Conservation (phyloP, 83 land plant species). For the Diphasiastrum complanatum region DNA sequence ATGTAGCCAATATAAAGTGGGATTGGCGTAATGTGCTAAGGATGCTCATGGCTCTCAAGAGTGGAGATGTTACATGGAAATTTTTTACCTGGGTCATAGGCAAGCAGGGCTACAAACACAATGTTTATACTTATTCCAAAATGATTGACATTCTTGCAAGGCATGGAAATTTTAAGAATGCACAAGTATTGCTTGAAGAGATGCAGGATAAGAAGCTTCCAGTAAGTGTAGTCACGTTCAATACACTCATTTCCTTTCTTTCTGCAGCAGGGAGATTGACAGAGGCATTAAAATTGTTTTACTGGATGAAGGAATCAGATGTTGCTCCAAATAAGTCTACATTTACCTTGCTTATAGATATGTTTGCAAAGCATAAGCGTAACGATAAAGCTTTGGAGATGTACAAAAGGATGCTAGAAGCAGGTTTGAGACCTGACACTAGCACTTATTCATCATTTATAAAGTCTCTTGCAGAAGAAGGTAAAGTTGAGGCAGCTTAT, state of each 20-base stretch:
- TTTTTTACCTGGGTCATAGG: constrained; percentile 8
- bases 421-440: constrained; percentile 5
- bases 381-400: constrained; percentile 3
- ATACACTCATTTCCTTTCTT: constrained; percentile 1
- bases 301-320: constrained; percentile 8
- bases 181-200: not conserved
- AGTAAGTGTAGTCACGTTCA: not conserved
- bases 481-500: constrained; percentile 4
- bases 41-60: not conserved
- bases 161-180: not conserved
- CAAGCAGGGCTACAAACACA: constrained; percentile 8
- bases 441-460: constrained; percentile 5
- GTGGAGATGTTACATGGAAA: not conserved
- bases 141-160: constrained; percentile 1
- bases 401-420: constrained; percentile 6
- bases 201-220: not conserved
- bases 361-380: not conserved
- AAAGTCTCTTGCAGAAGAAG: constrained; percentile 13
- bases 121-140: constrained; percentile 2
- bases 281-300: constrained; percentile 1
- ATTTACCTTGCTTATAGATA: constrained; percentile 1
- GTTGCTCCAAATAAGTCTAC: not conserved
- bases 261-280: not conserved
- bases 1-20: not conserved
- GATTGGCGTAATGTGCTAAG: constrained; percentile 4